Evolutionary conservation across 140 eudicot species (phyloP).

Genomic region (Stevia rebaudiana): DNA sequence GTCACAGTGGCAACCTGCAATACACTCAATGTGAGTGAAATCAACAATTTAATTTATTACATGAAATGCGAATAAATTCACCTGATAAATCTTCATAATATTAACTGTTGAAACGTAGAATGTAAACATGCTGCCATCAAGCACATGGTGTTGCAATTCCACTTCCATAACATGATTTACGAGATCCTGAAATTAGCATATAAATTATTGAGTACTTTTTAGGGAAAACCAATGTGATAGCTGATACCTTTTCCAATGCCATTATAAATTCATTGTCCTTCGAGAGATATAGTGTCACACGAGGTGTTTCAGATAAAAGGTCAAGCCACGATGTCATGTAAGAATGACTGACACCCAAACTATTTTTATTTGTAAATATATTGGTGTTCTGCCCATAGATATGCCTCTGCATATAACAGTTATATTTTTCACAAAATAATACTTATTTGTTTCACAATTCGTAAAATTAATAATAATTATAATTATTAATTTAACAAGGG

Average conservation of each 20-base stretch:
- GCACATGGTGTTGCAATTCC: constrained; percentile 66
- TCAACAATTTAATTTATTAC: not conserved
- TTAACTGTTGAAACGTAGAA: constrained; percentile 74
- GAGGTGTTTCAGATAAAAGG: constrained; percentile 75
- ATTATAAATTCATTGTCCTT: constrained; percentile 58
- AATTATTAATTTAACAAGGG: not conserved
- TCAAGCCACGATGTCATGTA: constrained; percentile 73
- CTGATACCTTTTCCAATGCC: constrained; percentile 75
- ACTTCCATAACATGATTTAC: constrained; percentile 78
- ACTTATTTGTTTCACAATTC: not conserved
- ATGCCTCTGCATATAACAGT: constrained; percentile 65
- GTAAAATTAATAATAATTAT: not conserved
- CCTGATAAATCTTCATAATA: constrained; percentile 83
- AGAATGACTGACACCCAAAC: constrained; percentile 68
- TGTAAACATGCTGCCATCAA: constrained; percentile 77
- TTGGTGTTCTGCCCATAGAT: constrained; percentile 61
- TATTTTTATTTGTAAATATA: constrained; percentile 75
- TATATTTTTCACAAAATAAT: constrained; percentile 5
- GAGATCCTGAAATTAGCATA: constrained; percentile 52
- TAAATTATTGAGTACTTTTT: too few species aligned
- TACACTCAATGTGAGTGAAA: not conserved
- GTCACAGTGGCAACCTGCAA: constrained; percentile 92
- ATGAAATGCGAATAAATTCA: constrained; percentile 9
- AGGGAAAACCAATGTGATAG: not conserved
- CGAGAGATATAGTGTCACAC: constrained; percentile 83